A percentile compares a stretch with the other conserved stretches of the same genome.
These are phyloP conservation scores for Mycotypha africana DNA, from an alignment of 371 early-diverging fungal genomes.

Conservation along the genomic window DNA sequence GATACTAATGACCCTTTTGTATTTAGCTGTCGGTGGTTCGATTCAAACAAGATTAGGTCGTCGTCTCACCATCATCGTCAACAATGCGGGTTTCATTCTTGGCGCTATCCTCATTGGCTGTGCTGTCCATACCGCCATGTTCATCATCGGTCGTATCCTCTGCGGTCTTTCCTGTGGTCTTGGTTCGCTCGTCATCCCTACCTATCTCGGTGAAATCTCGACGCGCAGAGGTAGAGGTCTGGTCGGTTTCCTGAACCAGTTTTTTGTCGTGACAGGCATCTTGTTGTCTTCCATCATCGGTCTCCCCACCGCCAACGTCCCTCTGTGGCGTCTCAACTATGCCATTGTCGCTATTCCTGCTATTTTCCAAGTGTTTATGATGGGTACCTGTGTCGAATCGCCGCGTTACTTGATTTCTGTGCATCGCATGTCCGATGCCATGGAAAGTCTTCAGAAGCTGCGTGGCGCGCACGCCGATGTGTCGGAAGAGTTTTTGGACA, in stretches of 20 bases:
- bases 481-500: conserved; percentile 12
- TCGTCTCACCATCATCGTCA: conserved; percentile 51
- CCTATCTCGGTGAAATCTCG: conserved; percentile 79
- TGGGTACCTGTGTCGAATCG: conserved; percentile 73
- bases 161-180: conserved; percentile 80
- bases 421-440: conserved; percentile 50
- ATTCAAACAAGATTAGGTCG: conserved; percentile 61
- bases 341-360: conserved; percentile 64
- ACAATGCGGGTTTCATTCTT: conserved; percentile 55
- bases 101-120: conserved; percentile 61
- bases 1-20: no score
- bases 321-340: conserved; percentile 65
- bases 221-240: conserved; percentile 66
- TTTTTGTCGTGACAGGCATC: conserved; percentile 72
- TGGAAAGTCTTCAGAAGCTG: conserved; percentile 45
- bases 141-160: conserved; percentile 74
- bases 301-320: conserved; percentile 51
- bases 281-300: conserved; percentile 63
- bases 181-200: conserved; percentile 74
- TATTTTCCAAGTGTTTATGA: conserved; percentile 59
- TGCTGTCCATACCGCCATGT: conserved; percentile 52
- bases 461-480: conserved; percentile 26
- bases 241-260: conserved; percentile 69
- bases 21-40: conserved; percentile 53
- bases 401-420: conserved; percentile 68